phyloP scores from a whole-genome alignment of 768 basidiomycete species.

The Phallus indusiatus region DNA sequence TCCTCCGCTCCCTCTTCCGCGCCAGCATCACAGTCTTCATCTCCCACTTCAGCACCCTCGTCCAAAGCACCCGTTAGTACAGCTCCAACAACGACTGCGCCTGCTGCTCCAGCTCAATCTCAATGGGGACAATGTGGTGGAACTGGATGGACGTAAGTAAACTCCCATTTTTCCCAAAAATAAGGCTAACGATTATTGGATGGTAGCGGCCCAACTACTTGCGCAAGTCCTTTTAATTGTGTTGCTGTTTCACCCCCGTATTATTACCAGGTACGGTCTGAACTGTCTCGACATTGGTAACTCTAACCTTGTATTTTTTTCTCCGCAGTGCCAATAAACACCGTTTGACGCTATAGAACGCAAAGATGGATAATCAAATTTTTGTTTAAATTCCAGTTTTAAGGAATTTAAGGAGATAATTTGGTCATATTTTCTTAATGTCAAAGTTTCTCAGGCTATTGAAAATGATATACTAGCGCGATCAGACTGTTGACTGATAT shows the following conservation, averaged over 20 bases:
- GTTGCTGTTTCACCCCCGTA: conserved; percentile 37
- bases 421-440: no score
- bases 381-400: no score
- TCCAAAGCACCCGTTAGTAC: background rate
- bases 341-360: no score
- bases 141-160: conserved; percentile 8
- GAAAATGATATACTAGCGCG: no score
- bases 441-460: no score
- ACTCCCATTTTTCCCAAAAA: conserved; percentile 13
- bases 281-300: no score
- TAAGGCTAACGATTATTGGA: background rate
- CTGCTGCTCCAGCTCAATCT: conserved; percentile 7
- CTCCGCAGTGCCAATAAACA: no score
- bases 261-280: conserved; percentile 38
- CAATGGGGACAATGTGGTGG: conserved; percentile 14
- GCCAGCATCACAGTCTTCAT: background rate
- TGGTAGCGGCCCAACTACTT: conserved; percentile 38
- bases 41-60: background rate
- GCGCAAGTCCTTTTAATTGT: conserved; percentile 34
- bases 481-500: no score
- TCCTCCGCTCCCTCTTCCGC: background rate
- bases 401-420: no score
- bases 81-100: conserved; percentile 6
- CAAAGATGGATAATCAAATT: no score
- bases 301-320: no score